Evolutionary conservation across 768 basidiomycete genomes (phyloP).

Genomic region (Boletus huronensis): DNA sequence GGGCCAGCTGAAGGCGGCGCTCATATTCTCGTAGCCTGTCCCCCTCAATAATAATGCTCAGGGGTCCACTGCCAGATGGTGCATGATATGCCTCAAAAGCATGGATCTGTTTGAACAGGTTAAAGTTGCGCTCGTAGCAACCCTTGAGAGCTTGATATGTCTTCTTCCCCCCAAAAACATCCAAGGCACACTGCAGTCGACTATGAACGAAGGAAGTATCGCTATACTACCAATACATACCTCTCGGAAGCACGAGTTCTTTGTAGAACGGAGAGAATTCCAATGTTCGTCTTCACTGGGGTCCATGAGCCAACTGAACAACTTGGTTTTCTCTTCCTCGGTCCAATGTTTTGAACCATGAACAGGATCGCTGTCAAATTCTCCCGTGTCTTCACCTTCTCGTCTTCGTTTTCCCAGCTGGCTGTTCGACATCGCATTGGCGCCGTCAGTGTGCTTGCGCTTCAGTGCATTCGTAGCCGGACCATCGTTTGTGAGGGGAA

Average conservation of each 20-base stretch:
- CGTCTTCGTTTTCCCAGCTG: constrained; percentile 32
- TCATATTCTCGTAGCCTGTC: constrained; percentile 72
- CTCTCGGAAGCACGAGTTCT: constrained; percentile 81
- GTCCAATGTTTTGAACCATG: constrained; percentile 83
- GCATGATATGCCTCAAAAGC: constrained; percentile 55
- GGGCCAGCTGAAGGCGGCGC: constrained; percentile 61
- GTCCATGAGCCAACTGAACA: constrained; percentile 80
- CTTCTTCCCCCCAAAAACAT: constrained; percentile 74
- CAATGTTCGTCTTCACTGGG: constrained; percentile 70
- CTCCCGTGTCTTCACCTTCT: constrained; percentile 27
- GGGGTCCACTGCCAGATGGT: constrained; percentile 33
- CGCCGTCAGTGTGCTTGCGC: constrained; percentile 49
- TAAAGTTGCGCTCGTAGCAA: constrained; percentile 83
- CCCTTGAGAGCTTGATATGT: constrained; percentile 83
- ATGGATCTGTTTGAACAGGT: constrained; percentile 80
- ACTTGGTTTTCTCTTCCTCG: constrained; percentile 74
- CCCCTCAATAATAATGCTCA: constrained; percentile 48
- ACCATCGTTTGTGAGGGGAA: constrained; percentile 28
- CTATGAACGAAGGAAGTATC: neutral
- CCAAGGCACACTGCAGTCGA: constrained; percentile 54
- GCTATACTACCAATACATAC: constrained; percentile 32
- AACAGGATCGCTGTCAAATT: constrained; percentile 35
- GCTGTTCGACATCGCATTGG: constrained; percentile 13
- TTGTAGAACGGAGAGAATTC: constrained; percentile 72
- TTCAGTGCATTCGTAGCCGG: constrained; percentile 23